Evolutionary conservation across 2,329 filamentous ascomycete genomes (phyloP).

Genomic region (Chrysosporium queenslandicum): DNA sequence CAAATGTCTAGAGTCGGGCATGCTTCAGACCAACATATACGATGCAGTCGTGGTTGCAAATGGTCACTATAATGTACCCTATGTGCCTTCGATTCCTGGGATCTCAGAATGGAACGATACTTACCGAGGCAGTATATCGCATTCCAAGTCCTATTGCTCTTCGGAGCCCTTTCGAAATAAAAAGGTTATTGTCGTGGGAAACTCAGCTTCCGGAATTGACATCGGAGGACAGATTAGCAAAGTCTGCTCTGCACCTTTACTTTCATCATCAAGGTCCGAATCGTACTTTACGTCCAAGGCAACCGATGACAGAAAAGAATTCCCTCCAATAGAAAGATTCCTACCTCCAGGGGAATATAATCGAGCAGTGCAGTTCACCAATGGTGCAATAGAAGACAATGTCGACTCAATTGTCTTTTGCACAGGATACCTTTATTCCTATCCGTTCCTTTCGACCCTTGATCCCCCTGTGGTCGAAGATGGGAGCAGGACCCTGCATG

Average conservation of each 20-base stretch:
- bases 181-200: slow-evolving; percentile 76
- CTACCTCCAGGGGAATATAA: slow-evolving; percentile 43
- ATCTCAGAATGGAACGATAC: slow-evolving; percentile 50
- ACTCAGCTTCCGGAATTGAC: slow-evolving; percentile 73
- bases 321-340: slow-evolving; percentile 46
- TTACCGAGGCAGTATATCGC: slow-evolving; percentile 53
- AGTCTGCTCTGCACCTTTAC: slow-evolving; percentile 49
- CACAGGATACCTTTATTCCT: slow-evolving; percentile 80
- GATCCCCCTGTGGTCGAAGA: slow-evolving; percentile 52
- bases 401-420: slow-evolving; percentile 76
- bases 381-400: slow-evolving; percentile 54
- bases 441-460: slow-evolving; percentile 55
- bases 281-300: slow-evolving; percentile 34
- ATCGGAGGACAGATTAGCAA: slow-evolving; percentile 65
- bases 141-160: slow-evolving; percentile 70
- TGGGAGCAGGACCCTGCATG: slow-evolving; percentile 58
- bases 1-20: slow-evolving; percentile 40
- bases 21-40: slow-evolving; percentile 43
- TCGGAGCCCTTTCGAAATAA: slow-evolving; percentile 54
- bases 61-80: slow-evolving; percentile 63
- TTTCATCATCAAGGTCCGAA: slow-evolving; percentile 52
- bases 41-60: slow-evolving; percentile 68
- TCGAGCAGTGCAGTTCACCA: slow-evolving; percentile 55
- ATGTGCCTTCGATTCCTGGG: slow-evolving; percentile 53
- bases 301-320: slow-evolving; percentile 46